Evolutionary conservation across 257 asterid genomes (phyloP), one percentile per base, ranked within the genome.

Genomic region (Jasminum sambac): DNA sequence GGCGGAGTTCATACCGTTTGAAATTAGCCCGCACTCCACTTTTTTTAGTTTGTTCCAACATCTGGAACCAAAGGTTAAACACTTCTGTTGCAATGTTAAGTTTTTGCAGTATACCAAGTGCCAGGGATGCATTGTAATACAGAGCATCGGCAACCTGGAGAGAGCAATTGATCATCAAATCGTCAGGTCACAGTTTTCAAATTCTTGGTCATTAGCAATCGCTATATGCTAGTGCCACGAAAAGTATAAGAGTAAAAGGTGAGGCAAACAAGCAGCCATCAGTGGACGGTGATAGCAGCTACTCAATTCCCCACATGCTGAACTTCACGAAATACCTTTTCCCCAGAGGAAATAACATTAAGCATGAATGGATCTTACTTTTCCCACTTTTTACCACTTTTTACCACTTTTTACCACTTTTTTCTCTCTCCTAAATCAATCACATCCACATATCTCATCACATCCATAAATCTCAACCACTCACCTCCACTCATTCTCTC

Each of bases 71-170:
- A 68, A 91, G 98, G 84, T 75, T 87, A 79, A 95, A 95, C 68
- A 95, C 87, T 72, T 95, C 95, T 12, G 98, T 82, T 66, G 96
- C 95, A 67, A 89, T 87, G 74, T 88, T 91, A 67, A 91, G 96
- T 86, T 88, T 91, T 81, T 95, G 99, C 74, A 95, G 79, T 76
- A 91, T 84, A 81, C 41, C 83, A 74, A 91, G 91, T 2, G 98
- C 78, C 74, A 89, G 76, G 5, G 85, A 71, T 37, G 99, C 83
- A 82, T 95, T 95, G 61, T 95, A 95, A 78, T 89, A 95, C 52
- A 95, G 90, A 78, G 96, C 94, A 81, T 89, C 97, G 73, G 99
- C 97, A 64, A 95, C 87, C 99, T 95, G 84, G 74, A 76, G 82
- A 68, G 68, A 66, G 44, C 13, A 36, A 68, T 55, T 25, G 62